These are phyloP conservation scores for Talaromyces sp. DNA, from an alignment of 2,329 filamentous ascomycete species.

Conservation along the genomic window DNA sequence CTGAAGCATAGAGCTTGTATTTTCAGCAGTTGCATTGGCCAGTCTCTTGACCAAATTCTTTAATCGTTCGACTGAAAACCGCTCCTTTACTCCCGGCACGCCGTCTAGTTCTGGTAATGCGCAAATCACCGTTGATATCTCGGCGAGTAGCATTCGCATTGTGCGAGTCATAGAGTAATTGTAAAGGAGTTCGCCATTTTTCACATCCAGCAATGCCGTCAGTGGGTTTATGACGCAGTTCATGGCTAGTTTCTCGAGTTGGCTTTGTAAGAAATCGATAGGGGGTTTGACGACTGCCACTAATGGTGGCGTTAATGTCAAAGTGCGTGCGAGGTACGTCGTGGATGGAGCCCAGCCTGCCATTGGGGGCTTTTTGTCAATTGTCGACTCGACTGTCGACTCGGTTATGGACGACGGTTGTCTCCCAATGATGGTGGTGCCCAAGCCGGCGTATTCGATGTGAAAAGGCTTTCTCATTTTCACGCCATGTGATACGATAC, in stretches of 20 bases:
- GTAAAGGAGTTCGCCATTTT: constrained; percentile 67
- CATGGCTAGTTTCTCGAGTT: constrained; percentile 75
- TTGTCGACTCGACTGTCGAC: not conserved
- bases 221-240: constrained; percentile 76
- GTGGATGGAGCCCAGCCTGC: constrained; percentile 38
- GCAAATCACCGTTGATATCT: constrained; percentile 69
- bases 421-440: constrained; percentile 56
- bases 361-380: constrained; percentile 20
- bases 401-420: constrained; percentile 32
- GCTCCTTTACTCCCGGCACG: constrained; percentile 57
- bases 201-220: constrained; percentile 72
- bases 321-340: constrained; percentile 61
- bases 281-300: constrained; percentile 57
- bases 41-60: constrained; percentile 57
- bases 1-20: constrained; percentile 65
- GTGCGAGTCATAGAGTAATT: constrained; percentile 64
- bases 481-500: constrained; percentile 60
- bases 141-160: constrained; percentile 68
- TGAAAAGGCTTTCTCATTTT: constrained; percentile 50
- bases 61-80: constrained; percentile 61
- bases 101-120: constrained; percentile 69
- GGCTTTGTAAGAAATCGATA: constrained; percentile 63
- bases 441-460: constrained; percentile 56
- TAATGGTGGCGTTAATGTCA: constrained; percentile 62
- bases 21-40: constrained; percentile 52